These are phyloP conservation scores for Verbascum thapsus DNA, from an alignment of 257 asterid genomes.

Conservation along the genomic window DNA sequence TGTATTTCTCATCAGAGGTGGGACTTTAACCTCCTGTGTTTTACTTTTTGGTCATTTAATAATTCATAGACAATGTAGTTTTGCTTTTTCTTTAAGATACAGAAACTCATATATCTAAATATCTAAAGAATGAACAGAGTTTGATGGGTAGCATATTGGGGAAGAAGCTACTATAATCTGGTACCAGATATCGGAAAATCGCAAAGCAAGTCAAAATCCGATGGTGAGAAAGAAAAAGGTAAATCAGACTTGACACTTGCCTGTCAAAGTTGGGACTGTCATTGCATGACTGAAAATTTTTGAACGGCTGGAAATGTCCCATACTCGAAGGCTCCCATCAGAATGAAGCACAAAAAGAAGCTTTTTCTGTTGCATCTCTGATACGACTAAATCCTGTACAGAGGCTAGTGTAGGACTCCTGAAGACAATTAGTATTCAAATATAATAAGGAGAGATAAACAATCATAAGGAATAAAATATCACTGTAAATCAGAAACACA, in stretches of 20 bases:
- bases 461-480: slow-evolving; percentile 7
- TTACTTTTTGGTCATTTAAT: not conserved
- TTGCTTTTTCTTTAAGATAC: not conserved
- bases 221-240: slow-evolving; percentile 10
- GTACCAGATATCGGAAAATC: slow-evolving; percentile 8
- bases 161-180: slow-evolving; percentile 5
- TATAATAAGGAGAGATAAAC: slow-evolving; percentile 11
- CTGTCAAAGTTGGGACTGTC: slow-evolving; percentile 49
- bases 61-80: slow-evolving; percentile 7
- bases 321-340: slow-evolving; percentile 82
- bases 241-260: slow-evolving; percentile 42
- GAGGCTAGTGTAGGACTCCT: slow-evolving; percentile 70
- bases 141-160: slow-evolving; percentile 16
- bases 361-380: slow-evolving; percentile 57
- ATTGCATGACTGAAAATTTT: slow-evolving; percentile 66
- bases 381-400: slow-evolving; percentile 72
- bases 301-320: slow-evolving; percentile 64
- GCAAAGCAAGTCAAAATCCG: slow-evolving; percentile 10
- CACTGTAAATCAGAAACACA: slow-evolving; percentile 12
- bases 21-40: slow-evolving; percentile 1
- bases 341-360: slow-evolving; percentile 84
- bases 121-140: too few relatives aligned
- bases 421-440: slow-evolving; percentile 33
- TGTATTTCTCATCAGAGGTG: slow-evolving; percentile 19
- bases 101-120: too few relatives aligned